These are phyloP conservation scores for Rhododendron henanense DNA, from an alignment of 148 eudicot species.

Conservation along the genomic window DNA sequence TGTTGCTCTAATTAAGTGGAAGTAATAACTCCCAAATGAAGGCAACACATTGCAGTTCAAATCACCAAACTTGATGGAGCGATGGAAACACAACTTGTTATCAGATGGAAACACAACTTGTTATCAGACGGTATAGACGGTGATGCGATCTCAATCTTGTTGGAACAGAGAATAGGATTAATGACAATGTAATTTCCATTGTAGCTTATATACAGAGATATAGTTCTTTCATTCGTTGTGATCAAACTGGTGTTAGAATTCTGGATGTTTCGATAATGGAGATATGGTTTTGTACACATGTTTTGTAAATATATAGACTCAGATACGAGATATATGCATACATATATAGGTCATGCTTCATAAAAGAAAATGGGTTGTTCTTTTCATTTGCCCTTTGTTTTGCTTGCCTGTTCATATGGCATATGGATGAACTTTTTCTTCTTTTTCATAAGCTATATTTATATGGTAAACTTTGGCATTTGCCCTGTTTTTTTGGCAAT, in stretches of 20 bases:
- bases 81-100: background rate
- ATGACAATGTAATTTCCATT: background rate
- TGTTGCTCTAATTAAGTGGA: slow-evolving; percentile 30
- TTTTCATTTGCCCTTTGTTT: slow-evolving; percentile 8
- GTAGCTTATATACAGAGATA: background rate
- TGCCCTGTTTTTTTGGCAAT: background rate
- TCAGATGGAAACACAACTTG: background rate
- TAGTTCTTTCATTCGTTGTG: slow-evolving; percentile 13
- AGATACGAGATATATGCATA: background rate
- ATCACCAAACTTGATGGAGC: background rate
- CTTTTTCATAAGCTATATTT: background rate
- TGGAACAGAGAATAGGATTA: background rate
- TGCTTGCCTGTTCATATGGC: slow-evolving; percentile 5
- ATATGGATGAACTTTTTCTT: background rate
- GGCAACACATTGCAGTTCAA: background rate
- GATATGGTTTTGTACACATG: background rate
- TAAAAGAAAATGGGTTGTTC: background rate
- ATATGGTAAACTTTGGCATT: background rate
- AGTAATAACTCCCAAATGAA: background rate
- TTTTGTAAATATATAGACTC: background rate
- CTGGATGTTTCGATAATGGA: background rate
- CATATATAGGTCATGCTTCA: background rate
- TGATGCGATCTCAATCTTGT: background rate
- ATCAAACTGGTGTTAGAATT: background rate
- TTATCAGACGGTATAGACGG: background rate